Evolutionary conservation across 495 filamentous ascomycete species (phyloP).

Genomic region (Penicillium crystallinum): DNA sequence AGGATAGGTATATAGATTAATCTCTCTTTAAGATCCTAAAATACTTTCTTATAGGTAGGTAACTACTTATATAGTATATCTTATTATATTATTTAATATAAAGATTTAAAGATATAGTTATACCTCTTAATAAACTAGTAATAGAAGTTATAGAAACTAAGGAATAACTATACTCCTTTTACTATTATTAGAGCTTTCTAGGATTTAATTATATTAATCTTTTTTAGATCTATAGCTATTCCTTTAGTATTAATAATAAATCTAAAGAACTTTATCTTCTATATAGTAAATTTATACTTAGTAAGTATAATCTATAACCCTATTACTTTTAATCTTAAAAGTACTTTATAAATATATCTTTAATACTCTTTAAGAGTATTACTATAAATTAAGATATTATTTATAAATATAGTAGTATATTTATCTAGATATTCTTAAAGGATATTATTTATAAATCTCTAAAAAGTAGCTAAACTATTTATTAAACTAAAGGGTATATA

Average conservation of each 20-base stretch:
- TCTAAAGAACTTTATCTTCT: constrained; percentile 7
- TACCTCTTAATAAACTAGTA: constrained; percentile 23
- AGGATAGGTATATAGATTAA: constrained; percentile 8
- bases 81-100: constrained; percentile 1
- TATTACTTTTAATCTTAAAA: neutral
- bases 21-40: constrained; percentile 9
- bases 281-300: constrained; percentile 29
- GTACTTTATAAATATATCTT: neutral
- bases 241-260: constrained; percentile 5
- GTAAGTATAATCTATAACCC: constrained; percentile 12
- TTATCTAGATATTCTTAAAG: constrained; percentile 10
- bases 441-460: no score
- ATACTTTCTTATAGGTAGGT: neutral
- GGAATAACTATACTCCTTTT: constrained; percentile 20
- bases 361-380: neutral
- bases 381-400: neutral
- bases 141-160: constrained; percentile 33
- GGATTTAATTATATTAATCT: constrained; percentile 16
- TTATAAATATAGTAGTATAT: constrained; percentile 2
- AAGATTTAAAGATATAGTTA: constrained; percentile 8
- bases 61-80: no score
- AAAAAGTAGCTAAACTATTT: constrained; percentile 8
- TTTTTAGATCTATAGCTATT: constrained; percentile 15
- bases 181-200: constrained; percentile 19
- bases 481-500: constrained; percentile 14